Base-by-base conservation (phyloP, 2,329 filamentous ascomycete genomes). In the Neofusicoccum ribis region DNA sequence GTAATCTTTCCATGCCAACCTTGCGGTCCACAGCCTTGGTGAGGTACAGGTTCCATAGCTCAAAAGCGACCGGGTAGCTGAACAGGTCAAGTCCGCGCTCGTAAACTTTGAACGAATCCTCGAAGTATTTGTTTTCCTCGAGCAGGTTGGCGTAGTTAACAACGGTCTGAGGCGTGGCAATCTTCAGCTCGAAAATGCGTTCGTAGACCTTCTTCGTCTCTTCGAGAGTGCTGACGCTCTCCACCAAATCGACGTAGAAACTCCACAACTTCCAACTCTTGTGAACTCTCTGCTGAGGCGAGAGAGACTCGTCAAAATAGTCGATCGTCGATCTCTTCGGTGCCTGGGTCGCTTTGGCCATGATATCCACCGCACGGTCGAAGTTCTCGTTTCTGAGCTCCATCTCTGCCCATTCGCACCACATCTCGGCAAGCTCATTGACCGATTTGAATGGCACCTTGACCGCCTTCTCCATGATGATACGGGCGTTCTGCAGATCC, bases 201-300 rank as follows among this genome's bases (percentile, higher is more conserved):
- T 99, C 95, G 78, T 99, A 99, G 1, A 98, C 89, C 76, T 92
- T 94, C 76, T 88, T 91, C 0, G 94, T 97, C 78, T 98, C 94
- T 23, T 97, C 93, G 15, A 99, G 80, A 0, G 91, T 92, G 67
- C 91, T 90, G 37, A 97, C 93, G 76, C 93, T 97, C 77, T 99
- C 95, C 2, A 99, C 93, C 1, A 99, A 86, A 76, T 99, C 95
- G 46, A 99, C 93, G 72, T 99, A 99, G 82, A 99, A 99, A 79
- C 93, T 97, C 95, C 95, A 99, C 11, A 99, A 81, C 77, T 98
- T 99, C 95, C 95, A 99, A 75, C 92, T 97, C 83, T 99, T 99
- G 81, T 99, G 95, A 3, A 99, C 91, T 68, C 96, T 88, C 80
- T 98, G 95, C 76, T 99, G 95, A 3, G 95, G 94, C 1, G 92